Evolutionary conservation across 1,139 yeast genomes (phyloP).

Genomic region (Taphrina deformans): DNA sequence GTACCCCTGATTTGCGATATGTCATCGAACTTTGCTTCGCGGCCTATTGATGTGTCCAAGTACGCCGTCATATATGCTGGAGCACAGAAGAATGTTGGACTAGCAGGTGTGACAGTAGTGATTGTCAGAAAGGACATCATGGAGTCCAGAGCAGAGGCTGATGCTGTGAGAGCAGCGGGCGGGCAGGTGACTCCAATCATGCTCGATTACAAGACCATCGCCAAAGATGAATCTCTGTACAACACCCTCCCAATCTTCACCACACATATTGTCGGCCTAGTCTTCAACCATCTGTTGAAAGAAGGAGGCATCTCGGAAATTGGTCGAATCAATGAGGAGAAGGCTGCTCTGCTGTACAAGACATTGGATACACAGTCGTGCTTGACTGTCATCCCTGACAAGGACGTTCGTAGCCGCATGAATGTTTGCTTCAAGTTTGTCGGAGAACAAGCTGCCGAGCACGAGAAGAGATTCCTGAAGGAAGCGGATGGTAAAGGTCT

Average conservation of each 20-base stretch:
- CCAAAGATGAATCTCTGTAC: conserved; percentile 84
- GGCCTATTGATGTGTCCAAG: conserved; percentile 73
- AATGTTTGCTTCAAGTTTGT: conserved; percentile 82
- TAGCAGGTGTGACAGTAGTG: conserved; percentile 91
- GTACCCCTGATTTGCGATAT: conserved; percentile 74
- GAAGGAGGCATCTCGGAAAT: conserved; percentile 65
- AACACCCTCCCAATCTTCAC: conserved; percentile 94
- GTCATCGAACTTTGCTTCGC: conserved; percentile 88
- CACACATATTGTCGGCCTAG: conserved; percentile 78
- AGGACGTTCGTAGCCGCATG: conserved; percentile 74
- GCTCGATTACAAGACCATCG: conserved; percentile 80
- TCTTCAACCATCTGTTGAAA: conserved; percentile 59
- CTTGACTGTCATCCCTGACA: conserved; percentile 60
- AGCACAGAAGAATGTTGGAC: conserved; percentile 94
- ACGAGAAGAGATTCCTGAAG: conserved; percentile 64
- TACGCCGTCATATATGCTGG: conserved; percentile 81
- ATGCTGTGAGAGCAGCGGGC: conserved; percentile 57
- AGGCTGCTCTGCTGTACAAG: conserved; percentile 62
- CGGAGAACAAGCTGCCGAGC: conserved; percentile 51
- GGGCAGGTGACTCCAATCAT: conserved; percentile 85
- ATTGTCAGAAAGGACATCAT: conserved; percentile 79
- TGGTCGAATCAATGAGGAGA: conserved; percentile 58
- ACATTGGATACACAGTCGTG: conserved; percentile 66
- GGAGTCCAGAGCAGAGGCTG: conserved; percentile 63
- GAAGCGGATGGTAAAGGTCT: conserved; percentile 60